Evolutionary conservation across 2,329 filamentous ascomycete genomes (phyloP), one percentile per base, ranked within the genome.

Genomic region (Cytospora schulzeri): DNA sequence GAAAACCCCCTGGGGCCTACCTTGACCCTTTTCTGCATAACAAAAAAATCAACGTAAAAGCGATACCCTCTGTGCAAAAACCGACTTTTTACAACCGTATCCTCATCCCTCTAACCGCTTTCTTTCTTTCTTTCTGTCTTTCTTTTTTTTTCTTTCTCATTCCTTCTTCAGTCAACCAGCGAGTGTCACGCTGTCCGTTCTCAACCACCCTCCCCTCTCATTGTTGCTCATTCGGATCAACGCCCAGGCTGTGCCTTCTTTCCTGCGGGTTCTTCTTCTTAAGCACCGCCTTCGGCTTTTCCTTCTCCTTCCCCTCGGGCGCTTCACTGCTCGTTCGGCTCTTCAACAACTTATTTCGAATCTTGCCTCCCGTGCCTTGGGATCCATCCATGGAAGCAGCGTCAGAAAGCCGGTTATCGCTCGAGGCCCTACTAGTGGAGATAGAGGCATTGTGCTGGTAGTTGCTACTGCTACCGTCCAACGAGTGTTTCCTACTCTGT

Each of bases 371-470:
- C 17, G 55, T 28, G 31, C 65, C 41, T 15, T 38, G 70, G 57
- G 70, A 68, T 12, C 71, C 67, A 22, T 71, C 70, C n/a, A 69
- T 61, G 2, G 73, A 73, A 3, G 66, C 70, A 19, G 67, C 67
- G 29, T 78, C 76, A 9, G 71, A 68, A 11, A 71, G 70, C 26
- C 70, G 71, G 38, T 72, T 75, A 56, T 77, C 76, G 63, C 74
- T 78, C 17, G 76, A 76, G 12, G 70, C 66, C 12, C 71, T 72
- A 50, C 73, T 75, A 6, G 72, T 69, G 11, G 70, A 60, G 19
- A 62, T 55, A 19, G 57, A 63, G 60, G 63, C 53, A 66, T 9
- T 50, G 60, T 28, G 28, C 14, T 56, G 22, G 29, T 62, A 26
- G 24, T 19, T 59, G 56, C 35, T 26, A 15, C 35, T 51, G 24